A percentile compares a stretch with the other conserved stretches of the same genome.
Conservation (phyloP, 345 rosid species). For the Boechera retrofracta region DNA sequence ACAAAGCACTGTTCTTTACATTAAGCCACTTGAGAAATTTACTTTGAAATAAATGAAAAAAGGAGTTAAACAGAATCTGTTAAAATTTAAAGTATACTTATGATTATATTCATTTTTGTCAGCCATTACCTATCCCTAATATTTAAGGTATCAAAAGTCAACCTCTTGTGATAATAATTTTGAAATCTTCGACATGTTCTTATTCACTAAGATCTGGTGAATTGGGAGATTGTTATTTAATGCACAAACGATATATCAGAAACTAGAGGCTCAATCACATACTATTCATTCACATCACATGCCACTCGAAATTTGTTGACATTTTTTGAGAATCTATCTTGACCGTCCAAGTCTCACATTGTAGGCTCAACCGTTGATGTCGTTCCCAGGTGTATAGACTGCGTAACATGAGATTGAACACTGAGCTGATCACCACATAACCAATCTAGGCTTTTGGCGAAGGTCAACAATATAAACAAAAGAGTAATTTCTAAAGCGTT, state of each 20-base stretch:
- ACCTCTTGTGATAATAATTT: not conserved
- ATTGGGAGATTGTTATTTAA: not conserved
- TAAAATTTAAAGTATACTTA: too few species aligned
- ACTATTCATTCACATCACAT: not conserved
- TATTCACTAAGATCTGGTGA: conserved; percentile 15
- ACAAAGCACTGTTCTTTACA: not conserved
- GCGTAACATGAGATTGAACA: not conserved
- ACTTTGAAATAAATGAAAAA: not conserved
- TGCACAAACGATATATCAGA: not conserved
- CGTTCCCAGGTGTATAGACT: not conserved
- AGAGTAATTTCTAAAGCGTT: not conserved
- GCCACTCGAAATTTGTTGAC: not conserved
- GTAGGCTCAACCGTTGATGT: not conserved
- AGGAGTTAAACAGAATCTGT: not conserved
- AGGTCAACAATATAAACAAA: conserved; percentile 19
- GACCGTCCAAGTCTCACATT: conserved; percentile 4
- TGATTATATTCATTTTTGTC: too few species aligned
- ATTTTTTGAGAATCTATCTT: not conserved
- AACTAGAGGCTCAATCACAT: not conserved
- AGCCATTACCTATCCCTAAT: not conserved
- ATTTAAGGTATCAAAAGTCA: conserved; percentile 12
- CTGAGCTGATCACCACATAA: not conserved
- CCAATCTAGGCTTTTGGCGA: not conserved
- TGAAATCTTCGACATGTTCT: not conserved
- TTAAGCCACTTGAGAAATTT: not conserved